Base-by-base conservation (phyloP, 305 asterid genomes). In the Solanum aculeatissimum region DNA sequence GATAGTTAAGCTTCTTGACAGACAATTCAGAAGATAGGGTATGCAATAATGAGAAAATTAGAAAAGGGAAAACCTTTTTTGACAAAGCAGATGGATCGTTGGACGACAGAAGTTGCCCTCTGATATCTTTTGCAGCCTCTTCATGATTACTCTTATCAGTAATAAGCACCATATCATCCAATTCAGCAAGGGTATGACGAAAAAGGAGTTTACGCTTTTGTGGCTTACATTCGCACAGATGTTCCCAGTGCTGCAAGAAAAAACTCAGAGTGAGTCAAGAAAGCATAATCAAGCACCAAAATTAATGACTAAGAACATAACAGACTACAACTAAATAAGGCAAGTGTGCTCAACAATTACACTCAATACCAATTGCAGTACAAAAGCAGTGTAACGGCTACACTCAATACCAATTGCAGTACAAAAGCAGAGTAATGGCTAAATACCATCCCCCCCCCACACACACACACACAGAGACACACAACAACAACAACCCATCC, bases 201-300 rank as follows among this genome's bases (percentile, higher is more conserved):
- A 92, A 96, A 40, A 90, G 94, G 86, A 96, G 95, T 82, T 92
- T 81, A 83, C 83, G 98, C 85, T 92, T 93, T 89, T 87, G 87
- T 66, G 98, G 89, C 88, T 92, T 92, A 91, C 99, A 96, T 87
- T 95, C 99, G 86, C 99, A 96, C 78, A 96, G 95, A 89, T 94
- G 95, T 87, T 94, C 93, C 95, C 94, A 95, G 83, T 96, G 99
- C 99, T 96, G 92, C 94, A 92, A 83, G 83, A 40, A 38, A 38
- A 86, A 86, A 84, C 13, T 83, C 80, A 66, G 35, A 43, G 9
- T 83, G 51, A 53, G 81, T 83, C 81, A 35, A 69, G 70, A 49
- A 69, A 83, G 35, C 65, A 83, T 25, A 70, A 32, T 9, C 42
- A 53, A 53, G 66, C 54, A 83, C 58, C 78, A 51, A 51, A 66